A percentile compares a stretch with the other conserved stretches of the same genome.
These are phyloP conservation scores for Massarina eburnea DNA, from an alignment of 2,329 filamentous ascomycete species.

Conservation along the genomic window DNA sequence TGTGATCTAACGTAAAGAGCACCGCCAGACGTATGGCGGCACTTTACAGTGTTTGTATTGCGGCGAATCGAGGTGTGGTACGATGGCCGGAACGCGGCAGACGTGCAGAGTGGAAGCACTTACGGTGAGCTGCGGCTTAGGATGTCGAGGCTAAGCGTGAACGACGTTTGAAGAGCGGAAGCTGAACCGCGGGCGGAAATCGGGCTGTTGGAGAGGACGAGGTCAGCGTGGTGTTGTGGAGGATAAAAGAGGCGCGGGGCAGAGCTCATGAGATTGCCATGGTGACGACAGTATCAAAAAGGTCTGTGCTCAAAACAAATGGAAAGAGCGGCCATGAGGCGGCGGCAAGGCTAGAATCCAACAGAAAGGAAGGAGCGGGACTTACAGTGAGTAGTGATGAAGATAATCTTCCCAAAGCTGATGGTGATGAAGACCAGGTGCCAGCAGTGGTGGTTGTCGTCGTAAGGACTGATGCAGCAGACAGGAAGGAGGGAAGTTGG, in stretches of 20 bases:
- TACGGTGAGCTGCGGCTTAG: constrained; percentile 5
- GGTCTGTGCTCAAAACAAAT: constrained; percentile 4
- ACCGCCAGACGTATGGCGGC: neutral
- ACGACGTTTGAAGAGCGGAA: neutral
- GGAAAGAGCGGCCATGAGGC: constrained; percentile 6
- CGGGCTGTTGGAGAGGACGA: neutral
- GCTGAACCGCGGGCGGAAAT: neutral
- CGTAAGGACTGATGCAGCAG: constrained; percentile 5
- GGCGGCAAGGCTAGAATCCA: neutral
- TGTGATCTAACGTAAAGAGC: constrained; percentile 1
- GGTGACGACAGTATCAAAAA: constrained; percentile 13
- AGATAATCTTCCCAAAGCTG: constrained; percentile 6
- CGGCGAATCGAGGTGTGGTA: neutral
- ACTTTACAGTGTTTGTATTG: neutral
- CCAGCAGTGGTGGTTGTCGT: constrained; percentile 16
- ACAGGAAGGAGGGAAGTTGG: neutral
- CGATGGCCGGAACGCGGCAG: neutral
- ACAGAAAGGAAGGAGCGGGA: neutral
- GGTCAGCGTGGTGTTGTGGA: constrained; percentile 9
- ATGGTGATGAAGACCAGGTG: constrained; percentile 14
- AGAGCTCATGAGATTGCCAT: constrained; percentile 10
- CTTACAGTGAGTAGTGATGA: constrained; percentile 5
- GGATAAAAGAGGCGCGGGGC: constrained; percentile 10
- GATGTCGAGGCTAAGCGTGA: neutral
- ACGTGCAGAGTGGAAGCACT: constrained; percentile 1